Evolutionary conservation across 2,329 filamentous ascomycete species (phyloP).

Genomic region (Fusarium illudens): DNA sequence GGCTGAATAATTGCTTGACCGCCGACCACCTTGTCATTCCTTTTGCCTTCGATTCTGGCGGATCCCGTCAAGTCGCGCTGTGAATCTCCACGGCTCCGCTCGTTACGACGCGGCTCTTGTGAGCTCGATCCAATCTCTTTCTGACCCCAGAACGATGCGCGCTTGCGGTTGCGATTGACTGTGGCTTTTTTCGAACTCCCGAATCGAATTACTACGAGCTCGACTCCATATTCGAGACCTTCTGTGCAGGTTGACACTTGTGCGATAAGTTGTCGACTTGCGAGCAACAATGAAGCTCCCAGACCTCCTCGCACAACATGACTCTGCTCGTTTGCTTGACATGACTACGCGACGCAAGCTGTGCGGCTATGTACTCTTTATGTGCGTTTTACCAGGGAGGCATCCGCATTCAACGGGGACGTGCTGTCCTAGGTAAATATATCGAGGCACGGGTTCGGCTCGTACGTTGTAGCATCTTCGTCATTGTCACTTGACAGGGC

Average conservation of each 20-base stretch:
- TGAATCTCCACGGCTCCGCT: slow-evolving; percentile 7
- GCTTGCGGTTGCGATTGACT: neutral
- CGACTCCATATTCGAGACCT: neutral
- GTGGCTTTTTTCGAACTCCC: neutral
- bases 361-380: neutral
- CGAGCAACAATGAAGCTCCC: neutral
- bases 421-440: slow-evolving; percentile 3
- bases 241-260: neutral
- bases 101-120: neutral
- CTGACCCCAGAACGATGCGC: neutral
- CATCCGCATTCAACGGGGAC: neutral
- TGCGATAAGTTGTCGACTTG: neutral
- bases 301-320: neutral
- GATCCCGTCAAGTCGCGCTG: slow-evolving; percentile 19
- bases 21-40: slow-evolving; percentile 21
- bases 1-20: slow-evolving; percentile 28
- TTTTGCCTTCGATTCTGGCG: slow-evolving; percentile 13
- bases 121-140: neutral
- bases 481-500: slow-evolving; percentile 25
- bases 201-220: neutral
- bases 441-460: slow-evolving; percentile 2
- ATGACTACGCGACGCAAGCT: neutral
- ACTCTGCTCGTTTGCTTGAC: neutral
- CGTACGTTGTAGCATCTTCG: slow-evolving; percentile 4
- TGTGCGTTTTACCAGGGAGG: neutral